Evolutionary conservation across 768 basidiomycete species (phyloP).

Genomic region (Leccinum fibrillosum): DNA sequence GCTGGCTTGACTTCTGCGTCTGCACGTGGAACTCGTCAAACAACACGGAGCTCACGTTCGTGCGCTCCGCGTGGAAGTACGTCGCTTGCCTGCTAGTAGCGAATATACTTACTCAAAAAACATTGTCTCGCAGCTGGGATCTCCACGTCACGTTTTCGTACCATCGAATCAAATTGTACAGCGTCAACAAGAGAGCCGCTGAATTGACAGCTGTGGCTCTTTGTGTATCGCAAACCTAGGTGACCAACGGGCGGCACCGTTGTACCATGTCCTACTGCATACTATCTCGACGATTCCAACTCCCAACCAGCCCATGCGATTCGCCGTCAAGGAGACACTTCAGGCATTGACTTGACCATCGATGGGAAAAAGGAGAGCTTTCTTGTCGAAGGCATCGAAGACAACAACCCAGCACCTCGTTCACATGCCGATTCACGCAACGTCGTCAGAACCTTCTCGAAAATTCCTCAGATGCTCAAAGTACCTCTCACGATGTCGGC

Average conservation of each 20-base stretch:
- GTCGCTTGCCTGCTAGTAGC: too few relatives aligned
- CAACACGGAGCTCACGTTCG: too few relatives aligned
- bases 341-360: conserved; percentile 54
- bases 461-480: conserved; percentile 52
- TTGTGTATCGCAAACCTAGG: too few relatives aligned
- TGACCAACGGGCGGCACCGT: conserved; percentile 35
- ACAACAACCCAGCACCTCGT: conserved; percentile 39
- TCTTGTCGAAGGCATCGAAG: conserved; percentile 82
- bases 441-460: conserved; percentile 20
- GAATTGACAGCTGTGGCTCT: too few relatives aligned
- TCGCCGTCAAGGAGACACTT: conserved; percentile 68
- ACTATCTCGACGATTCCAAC: conserved; percentile 48
- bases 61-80: too few relatives aligned
- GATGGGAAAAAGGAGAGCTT: conserved; percentile 67
- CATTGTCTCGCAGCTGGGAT: too few relatives aligned
- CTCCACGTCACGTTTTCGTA: too few relatives aligned
- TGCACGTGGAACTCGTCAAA: too few relatives aligned
- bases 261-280: conserved; percentile 79
- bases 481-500: conserved; percentile 69
- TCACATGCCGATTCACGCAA: conserved; percentile 23
- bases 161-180: too few relatives aligned
- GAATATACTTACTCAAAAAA: too few relatives aligned
- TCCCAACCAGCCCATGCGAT: conserved; percentile 38
- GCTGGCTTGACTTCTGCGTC: too few relatives aligned
- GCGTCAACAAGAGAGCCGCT: too few relatives aligned